phyloP scores from a whole-genome alignment of 805 yeast species.

The Ogataea pini region DNA sequence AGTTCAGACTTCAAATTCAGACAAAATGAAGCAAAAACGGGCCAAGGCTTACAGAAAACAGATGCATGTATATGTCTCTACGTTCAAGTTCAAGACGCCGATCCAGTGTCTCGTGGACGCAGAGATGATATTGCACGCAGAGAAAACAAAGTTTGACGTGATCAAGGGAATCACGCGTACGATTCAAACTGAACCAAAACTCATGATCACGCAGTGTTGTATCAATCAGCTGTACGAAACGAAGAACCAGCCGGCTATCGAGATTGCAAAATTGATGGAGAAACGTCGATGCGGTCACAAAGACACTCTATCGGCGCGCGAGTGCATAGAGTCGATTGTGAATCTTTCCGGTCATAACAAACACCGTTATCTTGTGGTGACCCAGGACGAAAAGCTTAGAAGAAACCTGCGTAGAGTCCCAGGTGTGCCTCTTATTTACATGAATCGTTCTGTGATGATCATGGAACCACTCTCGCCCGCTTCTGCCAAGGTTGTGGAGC shows the following conservation, averaged over 20 bases:
- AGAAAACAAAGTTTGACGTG: constrained; percentile 71
- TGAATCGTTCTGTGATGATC: constrained; percentile 90
- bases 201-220: constrained; percentile 94
- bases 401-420: constrained; percentile 71
- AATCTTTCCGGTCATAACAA: constrained; percentile 75
- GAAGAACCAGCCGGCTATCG: constrained; percentile 74
- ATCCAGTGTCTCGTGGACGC: constrained; percentile 89
- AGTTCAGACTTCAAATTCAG: background rate
- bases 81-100: constrained; percentile 92
- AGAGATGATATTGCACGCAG: constrained; percentile 66
- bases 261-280: constrained; percentile 78
- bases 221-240: constrained; percentile 80
- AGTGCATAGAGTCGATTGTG: constrained; percentile 75
- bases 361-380: constrained; percentile 87
- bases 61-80: constrained; percentile 78
- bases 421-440: constrained; percentile 85
- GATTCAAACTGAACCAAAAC: constrained; percentile 81
- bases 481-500: constrained; percentile 50
- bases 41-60: constrained; percentile 93
- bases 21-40: constrained; percentile 90
- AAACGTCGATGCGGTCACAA: constrained; percentile 89
- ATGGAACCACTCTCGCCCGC: constrained; percentile 90
- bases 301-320: constrained; percentile 54
- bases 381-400: constrained; percentile 74
- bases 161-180: constrained; percentile 78